Base-by-base conservation (phyloP, 1,139 yeast genomes). In the Lizanozyma gosingica region DNA sequence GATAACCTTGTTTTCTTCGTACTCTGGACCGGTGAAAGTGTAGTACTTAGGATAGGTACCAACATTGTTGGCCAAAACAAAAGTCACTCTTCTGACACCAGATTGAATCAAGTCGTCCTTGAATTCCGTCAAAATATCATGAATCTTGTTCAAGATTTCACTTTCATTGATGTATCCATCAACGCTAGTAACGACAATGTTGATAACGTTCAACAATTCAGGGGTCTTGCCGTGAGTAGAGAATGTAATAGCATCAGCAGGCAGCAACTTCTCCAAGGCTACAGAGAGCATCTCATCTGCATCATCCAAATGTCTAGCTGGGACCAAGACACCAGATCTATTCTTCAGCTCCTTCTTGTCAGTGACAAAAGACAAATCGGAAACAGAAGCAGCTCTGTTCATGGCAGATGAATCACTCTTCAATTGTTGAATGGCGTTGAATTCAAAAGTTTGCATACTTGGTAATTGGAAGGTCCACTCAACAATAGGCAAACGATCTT, bases 31-130 rank as follows among this genome's bases (percentile, higher is more conserved):
- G 55, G 86, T 85, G 74, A 85, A 94, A 35, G 98, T 92, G 67
- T 83, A 94, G 70, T 92, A 92, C 63, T 84, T 85, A 53, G 98
- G 98, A 66, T 92, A 88, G 38, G 83, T 63, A 49, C 97, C 97
- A 55, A 80, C 78, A 40, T 73, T 76, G 58, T 83, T 79, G 46
- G 95, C 95, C 52, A 92, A 73, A 47, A 88, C 86, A 64, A 92
- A 87, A 3, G 98, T 85, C 46, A 92, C 73, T 70, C 98, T 88
- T 66, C 98, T 90, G 46, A 94, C 76, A 37, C 83, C 77, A 46
- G 86, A 80, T 33, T 74, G 71, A 44, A 68, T 65, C 47, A 92
- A 72, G 32, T 85, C 94, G 36, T 80, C 83, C 51, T 73, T 78
- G 57, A 77, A 73, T 42, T 84, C 87, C 33, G 73, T 79, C 43